Base-by-base conservation (phyloP, 306 rosid species). In the Glycine soja region DNA sequence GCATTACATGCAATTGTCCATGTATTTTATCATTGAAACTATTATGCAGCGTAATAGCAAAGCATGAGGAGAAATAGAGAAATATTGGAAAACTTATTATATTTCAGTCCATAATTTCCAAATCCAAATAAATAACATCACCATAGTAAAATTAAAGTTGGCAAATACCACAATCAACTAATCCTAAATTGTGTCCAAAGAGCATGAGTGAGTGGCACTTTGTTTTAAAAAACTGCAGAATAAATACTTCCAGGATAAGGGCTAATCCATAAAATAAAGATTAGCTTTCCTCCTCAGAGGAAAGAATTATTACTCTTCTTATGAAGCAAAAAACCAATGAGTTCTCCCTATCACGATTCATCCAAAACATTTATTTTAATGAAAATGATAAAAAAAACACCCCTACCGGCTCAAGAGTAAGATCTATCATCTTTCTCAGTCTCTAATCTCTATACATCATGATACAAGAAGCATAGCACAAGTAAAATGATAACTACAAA, bases 401-500 rank as follows among this genome's bases (percentile, higher is more conserved):
- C 80, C 45, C 74, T 56, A 77, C 59, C 62, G 47, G 66, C 73
- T 69, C 52, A 69, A 70, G 64, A 47, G 42, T 10, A 80, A 43
- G 51, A 71, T 34, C 81, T 42, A 68, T 58, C 16, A 32, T 72
- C 45, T 72, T 78, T 50, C 61, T 38, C 36, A 14, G 43, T 30
- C 45, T 42, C 45, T 42, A 42, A 42, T 42, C 45, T 42, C 57
- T 64, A 83, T 43, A 40, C 50, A 80, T 36, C 69, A 52, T 46
- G n/a, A 69, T 47, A 42, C 75, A 63, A 52, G 77, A 80, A 69
- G 69, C 59, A 45, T n/a, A 54, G 40, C 14, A 38, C 79, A 70
- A 56, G 76, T 51, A n/a, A 59, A 81, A 84, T 50, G 61, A 74
- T 70, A 80, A 65, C 7, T 38, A 78, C 47, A 58, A 69, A 81